Conservation (phyloP, 768 basidiomycete species). For the Kwoniella pini region DNA sequence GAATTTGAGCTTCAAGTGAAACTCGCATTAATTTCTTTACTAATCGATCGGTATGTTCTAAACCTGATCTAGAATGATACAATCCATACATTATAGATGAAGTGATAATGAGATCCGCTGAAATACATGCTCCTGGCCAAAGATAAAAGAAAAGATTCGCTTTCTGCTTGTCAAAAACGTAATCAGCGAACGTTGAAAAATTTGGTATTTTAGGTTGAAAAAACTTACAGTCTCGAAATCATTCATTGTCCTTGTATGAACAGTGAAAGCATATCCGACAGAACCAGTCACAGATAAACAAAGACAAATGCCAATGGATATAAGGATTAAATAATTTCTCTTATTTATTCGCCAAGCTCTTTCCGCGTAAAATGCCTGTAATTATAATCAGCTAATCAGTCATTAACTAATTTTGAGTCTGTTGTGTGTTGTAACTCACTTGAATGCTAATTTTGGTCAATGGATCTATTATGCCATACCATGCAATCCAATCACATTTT, state of each 20-base stretch:
- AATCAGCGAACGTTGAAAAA: too few species aligned
- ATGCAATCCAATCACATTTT: slow-evolving; percentile 24
- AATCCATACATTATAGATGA: slow-evolving; percentile 20
- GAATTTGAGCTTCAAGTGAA: slow-evolving; percentile 19
- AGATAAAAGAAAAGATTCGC: slow-evolving; percentile 23
- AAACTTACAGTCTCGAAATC: slow-evolving; percentile 14
- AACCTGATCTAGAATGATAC: slow-evolving; percentile 12
- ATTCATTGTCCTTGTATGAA: slow-evolving; percentile 4
- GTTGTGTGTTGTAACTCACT: too few species aligned
- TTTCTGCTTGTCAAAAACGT: neutral
- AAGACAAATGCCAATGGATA: slow-evolving; percentile 14
- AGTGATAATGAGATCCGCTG: slow-evolving; percentile 20
- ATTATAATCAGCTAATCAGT: neutral
- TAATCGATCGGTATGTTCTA: slow-evolving; percentile 17
- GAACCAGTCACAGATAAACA: slow-evolving; percentile 19
- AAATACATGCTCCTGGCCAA: slow-evolving; percentile 24
- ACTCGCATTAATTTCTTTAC: slow-evolving; percentile 14
- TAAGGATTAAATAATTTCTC: slow-evolving; percentile 7
- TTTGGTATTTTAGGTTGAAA: neutral
- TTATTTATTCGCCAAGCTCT: slow-evolving; percentile 22
- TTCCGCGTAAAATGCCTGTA: slow-evolving; percentile 22
- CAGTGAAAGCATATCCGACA: slow-evolving; percentile 14
- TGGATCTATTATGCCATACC: slow-evolving; percentile 21
- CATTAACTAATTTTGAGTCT: too few species aligned
- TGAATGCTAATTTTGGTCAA: slow-evolving; percentile 24